Conservation (phyloP, 345 rosid species). For the Populus alba region DNA sequence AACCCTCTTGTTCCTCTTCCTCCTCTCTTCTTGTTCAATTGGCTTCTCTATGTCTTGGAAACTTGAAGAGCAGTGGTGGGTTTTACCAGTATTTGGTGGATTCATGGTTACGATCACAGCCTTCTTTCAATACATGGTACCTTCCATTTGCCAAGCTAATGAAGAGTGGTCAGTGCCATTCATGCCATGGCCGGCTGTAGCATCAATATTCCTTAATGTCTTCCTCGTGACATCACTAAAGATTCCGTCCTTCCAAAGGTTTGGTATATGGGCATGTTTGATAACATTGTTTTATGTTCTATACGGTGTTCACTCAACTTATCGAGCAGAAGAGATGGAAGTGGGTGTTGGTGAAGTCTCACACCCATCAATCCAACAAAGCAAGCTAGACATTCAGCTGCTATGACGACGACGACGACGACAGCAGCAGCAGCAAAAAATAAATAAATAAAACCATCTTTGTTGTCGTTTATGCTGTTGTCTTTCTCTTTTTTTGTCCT, state of each 20-base stretch:
- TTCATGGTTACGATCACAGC: slow-evolving; percentile 40
- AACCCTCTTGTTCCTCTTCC: slow-evolving; percentile 63
- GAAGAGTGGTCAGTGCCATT: slow-evolving; percentile 74
- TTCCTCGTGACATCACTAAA: slow-evolving; percentile 71
- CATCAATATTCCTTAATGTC: slow-evolving; percentile 67
- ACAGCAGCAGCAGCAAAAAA: too few relatives aligned
- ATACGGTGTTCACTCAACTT: slow-evolving; percentile 86
- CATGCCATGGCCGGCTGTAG: slow-evolving; percentile 92
- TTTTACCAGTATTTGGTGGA: slow-evolving; percentile 42
- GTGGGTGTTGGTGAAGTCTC: slow-evolving; percentile 23
- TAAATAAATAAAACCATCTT: neutral
- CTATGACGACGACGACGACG: slow-evolving; percentile 8
- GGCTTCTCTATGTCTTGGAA: slow-evolving; percentile 76
- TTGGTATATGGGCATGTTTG: slow-evolving; percentile 68
- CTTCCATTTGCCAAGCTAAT: slow-evolving; percentile 17
- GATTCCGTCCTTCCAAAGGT: slow-evolving; percentile 54
- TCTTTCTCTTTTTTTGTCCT: neutral
- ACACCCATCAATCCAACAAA: slow-evolving; percentile 37
- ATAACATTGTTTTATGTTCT: slow-evolving; percentile 66
- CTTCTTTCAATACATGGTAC: slow-evolving; percentile 43
- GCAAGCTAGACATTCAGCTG: slow-evolving; percentile 44
- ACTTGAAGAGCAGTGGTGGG: slow-evolving; percentile 54
- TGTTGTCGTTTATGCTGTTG: neutral
- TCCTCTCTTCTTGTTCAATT: slow-evolving; percentile 55
- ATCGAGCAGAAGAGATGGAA: slow-evolving; percentile 69